phyloP scores from a whole-genome alignment of 2,329 filamentous ascomycete genomes.

The Aspergillus clavatus region DNA sequence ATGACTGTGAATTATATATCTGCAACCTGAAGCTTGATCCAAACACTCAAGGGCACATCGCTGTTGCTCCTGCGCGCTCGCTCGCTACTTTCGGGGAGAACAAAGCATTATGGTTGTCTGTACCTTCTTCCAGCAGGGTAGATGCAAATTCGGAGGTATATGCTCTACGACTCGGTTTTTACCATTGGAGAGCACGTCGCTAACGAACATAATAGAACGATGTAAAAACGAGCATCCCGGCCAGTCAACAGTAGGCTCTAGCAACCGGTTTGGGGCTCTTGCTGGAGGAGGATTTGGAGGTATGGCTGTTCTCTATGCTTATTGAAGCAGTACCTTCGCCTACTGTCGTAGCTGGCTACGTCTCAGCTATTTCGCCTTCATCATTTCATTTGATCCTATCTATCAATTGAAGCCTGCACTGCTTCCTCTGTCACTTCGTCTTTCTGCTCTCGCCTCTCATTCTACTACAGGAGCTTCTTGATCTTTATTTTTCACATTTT shows the following conservation, averaged over 20 bases:
- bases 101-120: constrained; percentile 48
- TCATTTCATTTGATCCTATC: not conserved
- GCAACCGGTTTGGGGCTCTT: constrained; percentile 58
- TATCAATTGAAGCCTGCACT: not conserved
- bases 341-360: no score
- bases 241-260: constrained; percentile 32
- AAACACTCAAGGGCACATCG: not conserved
- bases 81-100: constrained; percentile 5
- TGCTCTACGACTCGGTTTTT: constrained; percentile 2
- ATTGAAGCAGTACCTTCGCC: no score
- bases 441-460: constrained; percentile 1
- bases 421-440: not conserved
- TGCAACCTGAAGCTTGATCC: not conserved
- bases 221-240: constrained; percentile 59
- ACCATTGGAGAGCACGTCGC: constrained; percentile 3
- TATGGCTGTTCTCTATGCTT: constrained; percentile 22
- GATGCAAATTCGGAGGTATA: constrained; percentile 62
- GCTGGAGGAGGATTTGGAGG: constrained; percentile 36
- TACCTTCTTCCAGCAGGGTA: constrained; percentile 60
- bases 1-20: not conserved
- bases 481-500: not conserved
- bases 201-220: constrained; percentile 42
- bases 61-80: not conserved
- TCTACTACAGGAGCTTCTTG: not conserved
- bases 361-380: no score